A percentile compares a stretch with the other conserved stretches of the same genome.
Evolutionary conservation across 139 green algal species (phyloP).

Genomic region (Picochlorum costavermella): DNA sequence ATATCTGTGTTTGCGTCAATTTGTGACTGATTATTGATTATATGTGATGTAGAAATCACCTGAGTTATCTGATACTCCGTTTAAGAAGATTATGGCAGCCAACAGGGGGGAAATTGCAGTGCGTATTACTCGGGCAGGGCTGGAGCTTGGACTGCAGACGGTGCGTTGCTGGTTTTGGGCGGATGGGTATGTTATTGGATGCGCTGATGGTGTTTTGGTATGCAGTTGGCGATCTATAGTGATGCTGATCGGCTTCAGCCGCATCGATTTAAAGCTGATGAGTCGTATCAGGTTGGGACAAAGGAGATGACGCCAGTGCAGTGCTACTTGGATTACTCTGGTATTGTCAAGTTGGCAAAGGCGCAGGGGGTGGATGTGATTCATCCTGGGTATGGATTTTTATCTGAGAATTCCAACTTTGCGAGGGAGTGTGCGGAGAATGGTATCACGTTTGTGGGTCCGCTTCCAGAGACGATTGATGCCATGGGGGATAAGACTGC

Average conservation of each 20-base stretch:
- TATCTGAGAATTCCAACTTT: constrained; percentile 83
- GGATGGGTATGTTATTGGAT: neutral
- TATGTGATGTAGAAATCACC: neutral
- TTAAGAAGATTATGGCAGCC: constrained; percentile 81
- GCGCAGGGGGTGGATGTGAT: constrained; percentile 80
- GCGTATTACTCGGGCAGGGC: constrained; percentile 84
- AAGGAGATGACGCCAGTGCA: constrained; percentile 59
- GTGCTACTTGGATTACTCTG: constrained; percentile 79
- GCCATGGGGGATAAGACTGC: constrained; percentile 85
- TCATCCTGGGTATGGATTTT: constrained; percentile 88
- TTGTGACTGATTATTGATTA: neutral
- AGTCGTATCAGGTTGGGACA: constrained; percentile 73
- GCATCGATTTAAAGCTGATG: constrained; percentile 80
- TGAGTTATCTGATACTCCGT: constrained; percentile 22
- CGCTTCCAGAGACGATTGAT: constrained; percentile 72
- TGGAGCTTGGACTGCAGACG: constrained; percentile 77
- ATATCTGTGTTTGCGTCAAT: no score
- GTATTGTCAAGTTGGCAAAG: constrained; percentile 61
- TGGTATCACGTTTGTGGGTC: constrained; percentile 86
- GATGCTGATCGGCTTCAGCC: constrained; percentile 71
- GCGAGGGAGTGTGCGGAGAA: constrained; percentile 70
- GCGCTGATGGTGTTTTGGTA: neutral
- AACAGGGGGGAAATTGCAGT: constrained; percentile 97
- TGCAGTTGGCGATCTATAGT: constrained; percentile 82
- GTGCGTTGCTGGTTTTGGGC: constrained; percentile 18